These are phyloP conservation scores for Nemania sp. DNA, from an alignment of 2,329 filamentous ascomycete genomes.

Conservation along the genomic window DNA sequence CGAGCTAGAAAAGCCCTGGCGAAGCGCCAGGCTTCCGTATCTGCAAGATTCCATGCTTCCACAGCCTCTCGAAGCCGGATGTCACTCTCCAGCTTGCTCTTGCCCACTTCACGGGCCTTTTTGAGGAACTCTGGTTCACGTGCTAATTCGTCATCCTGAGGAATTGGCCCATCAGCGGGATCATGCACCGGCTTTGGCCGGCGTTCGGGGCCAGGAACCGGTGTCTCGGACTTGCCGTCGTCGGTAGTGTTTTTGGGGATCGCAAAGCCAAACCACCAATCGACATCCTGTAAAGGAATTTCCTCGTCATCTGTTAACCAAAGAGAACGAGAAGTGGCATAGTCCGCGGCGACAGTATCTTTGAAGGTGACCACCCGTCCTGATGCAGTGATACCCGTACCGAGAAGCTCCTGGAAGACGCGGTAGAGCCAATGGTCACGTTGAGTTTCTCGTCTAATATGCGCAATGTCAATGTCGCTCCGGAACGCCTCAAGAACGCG, in stretches of 20 bases:
- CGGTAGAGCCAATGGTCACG: conserved; percentile 80
- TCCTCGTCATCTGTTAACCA: conserved; percentile 77
- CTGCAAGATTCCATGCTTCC: conserved; percentile 71
- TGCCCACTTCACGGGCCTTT: conserved; percentile 53
- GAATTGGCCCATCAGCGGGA: conserved; percentile 52
- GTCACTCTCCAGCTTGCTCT: conserved; percentile 48
- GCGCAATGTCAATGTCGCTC: conserved; percentile 62
- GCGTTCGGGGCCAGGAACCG: conserved; percentile 61
- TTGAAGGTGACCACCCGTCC: conserved; percentile 76
- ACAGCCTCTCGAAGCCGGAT: conserved; percentile 55
- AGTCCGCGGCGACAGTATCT: conserved; percentile 73
- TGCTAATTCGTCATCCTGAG: conserved; percentile 55
- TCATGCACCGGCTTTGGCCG: conserved; percentile 55
- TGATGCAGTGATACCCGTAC: conserved; percentile 62
- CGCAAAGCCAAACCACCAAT: conserved; percentile 88
- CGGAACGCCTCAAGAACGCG: conserved; percentile 67
- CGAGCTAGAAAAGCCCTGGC: conserved; percentile 68
- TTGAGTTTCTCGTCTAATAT: conserved; percentile 67
- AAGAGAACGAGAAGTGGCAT: conserved; percentile 65
- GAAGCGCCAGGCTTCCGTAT: conserved; percentile 79
- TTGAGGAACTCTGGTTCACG: conserved; percentile 60
- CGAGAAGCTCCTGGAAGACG: conserved; percentile 71
- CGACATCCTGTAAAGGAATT: conserved; percentile 67
- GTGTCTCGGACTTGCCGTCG: conserved; percentile 58
- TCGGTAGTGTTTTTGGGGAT: conserved; percentile 63